These are phyloP conservation scores for Penicillium paradoxum DNA, from an alignment of 495 filamentous ascomycete species.

Conservation along the genomic window DNA sequence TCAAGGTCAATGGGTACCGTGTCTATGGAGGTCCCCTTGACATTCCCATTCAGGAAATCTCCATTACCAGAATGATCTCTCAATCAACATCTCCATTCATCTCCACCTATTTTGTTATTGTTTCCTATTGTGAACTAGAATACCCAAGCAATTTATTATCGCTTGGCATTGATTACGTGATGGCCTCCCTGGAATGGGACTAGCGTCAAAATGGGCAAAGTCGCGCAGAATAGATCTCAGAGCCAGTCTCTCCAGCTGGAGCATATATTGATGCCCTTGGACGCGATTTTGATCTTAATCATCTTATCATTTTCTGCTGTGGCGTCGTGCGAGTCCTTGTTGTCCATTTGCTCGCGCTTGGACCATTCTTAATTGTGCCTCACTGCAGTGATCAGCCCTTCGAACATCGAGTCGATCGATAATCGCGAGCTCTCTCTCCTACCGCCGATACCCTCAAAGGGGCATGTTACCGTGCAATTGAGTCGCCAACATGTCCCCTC, in stretches of 20 bases:
- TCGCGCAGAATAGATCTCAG: slow-evolving; percentile 27
- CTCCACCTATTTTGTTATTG: no score
- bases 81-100: not conserved
- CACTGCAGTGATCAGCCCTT: slow-evolving; percentile 13
- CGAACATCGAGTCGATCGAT: slow-evolving; percentile 8
- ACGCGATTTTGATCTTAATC: not conserved
- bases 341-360: not conserved
- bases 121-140: no score
- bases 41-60: not conserved
- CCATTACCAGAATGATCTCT: not conserved
- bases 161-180: slow-evolving; percentile 21
- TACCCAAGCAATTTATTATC: no score
- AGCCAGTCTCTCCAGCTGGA: slow-evolving; percentile 23
- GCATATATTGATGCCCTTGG: slow-evolving; percentile 3
- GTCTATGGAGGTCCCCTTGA: not conserved
- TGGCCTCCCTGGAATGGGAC: slow-evolving; percentile 15
- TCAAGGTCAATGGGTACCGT: not conserved
- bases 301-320: not conserved
- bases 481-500: slow-evolving; percentile 53
- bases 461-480: slow-evolving; percentile 39
- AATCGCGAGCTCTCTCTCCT: slow-evolving; percentile 15
- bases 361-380: not conserved
- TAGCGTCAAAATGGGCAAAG: slow-evolving; percentile 34
- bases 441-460: slow-evolving; percentile 22
- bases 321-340: not conserved